A percentile compares a stretch with the other conserved stretches of the same genome.
Conservation (phyloP, 495 filamentous ascomycete genomes). For the Trichoderma parareesei region DNA sequence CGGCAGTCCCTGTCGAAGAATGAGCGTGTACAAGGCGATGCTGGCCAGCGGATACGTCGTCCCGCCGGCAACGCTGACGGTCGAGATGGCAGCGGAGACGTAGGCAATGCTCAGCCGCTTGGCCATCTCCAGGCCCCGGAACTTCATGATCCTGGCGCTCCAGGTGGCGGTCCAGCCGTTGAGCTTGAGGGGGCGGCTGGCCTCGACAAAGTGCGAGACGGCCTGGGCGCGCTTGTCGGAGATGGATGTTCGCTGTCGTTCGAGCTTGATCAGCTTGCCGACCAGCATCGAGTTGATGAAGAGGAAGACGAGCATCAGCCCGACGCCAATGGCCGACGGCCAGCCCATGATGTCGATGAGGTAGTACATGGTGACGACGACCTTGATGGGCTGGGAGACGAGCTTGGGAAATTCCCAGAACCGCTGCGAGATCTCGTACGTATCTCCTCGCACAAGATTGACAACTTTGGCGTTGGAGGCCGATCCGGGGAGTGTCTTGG, state of each 20-base stretch:
- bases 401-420: constrained; percentile 75
- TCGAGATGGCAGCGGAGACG: constrained; percentile 49
- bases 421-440: constrained; percentile 70
- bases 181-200: constrained; percentile 62
- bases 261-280: constrained; percentile 50
- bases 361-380: constrained; percentile 57
- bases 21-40: constrained; percentile 66
- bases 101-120: constrained; percentile 53
- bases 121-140: constrained; percentile 55
- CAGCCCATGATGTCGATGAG: constrained; percentile 71
- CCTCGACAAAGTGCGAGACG: constrained; percentile 71
- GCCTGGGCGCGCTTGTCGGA: constrained; percentile 68
- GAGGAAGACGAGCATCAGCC: constrained; percentile 58
- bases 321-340: constrained; percentile 65
- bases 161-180: constrained; percentile 55
- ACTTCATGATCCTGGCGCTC: constrained; percentile 29
- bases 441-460: constrained; percentile 69
- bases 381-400: constrained; percentile 57
- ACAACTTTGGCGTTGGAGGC: constrained; percentile 79
- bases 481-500: constrained; percentile 20
- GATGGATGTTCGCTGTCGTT: constrained; percentile 53
- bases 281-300: constrained; percentile 54
- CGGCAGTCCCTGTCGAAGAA: constrained; percentile 54
- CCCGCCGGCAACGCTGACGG: constrained; percentile 55
- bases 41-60: constrained; percentile 69